phyloP scores from a whole-genome alignment of 176 grass and related monocot genomes.

The Bonia amplexicaulis region DNA sequence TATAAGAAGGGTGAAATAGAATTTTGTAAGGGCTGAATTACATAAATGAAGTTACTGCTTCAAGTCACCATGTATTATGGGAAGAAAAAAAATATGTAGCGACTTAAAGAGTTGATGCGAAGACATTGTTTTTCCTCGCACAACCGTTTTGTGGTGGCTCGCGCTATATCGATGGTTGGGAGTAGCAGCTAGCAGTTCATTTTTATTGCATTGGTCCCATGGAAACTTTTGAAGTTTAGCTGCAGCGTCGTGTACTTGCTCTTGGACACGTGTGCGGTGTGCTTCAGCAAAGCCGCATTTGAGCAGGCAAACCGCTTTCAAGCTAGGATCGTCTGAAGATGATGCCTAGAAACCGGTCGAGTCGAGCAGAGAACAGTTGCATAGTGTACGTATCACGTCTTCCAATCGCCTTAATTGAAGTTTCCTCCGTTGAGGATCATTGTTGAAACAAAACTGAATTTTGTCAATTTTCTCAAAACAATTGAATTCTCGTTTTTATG shows the following conservation, averaged over 20 bases:
- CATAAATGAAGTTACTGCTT: no score
- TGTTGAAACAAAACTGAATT: no score
- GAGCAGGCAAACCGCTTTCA: not conserved
- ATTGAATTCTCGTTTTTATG: no score
- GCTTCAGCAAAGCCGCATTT: not conserved
- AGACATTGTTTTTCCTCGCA: no score
- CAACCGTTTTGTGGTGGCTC: no score
- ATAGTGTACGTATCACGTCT: not conserved
- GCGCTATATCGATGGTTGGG: not conserved
- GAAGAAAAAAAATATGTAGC: no score
- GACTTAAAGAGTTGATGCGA: no score
- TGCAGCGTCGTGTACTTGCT: not conserved
- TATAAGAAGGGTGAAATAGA: no score
- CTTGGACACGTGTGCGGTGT: not conserved
- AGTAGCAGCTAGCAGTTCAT: not conserved
- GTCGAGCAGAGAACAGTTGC: not conserved
- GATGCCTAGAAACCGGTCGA: not conserved
- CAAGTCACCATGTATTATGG: no score
- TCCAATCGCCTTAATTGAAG: not conserved
- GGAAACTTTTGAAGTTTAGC: not conserved
- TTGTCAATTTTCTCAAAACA: no score
- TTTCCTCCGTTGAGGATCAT: not conserved
- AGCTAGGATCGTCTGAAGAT: not conserved
- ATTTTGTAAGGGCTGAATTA: no score
- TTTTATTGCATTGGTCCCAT: not conserved